A percentile compares a stretch with the other conserved stretches of the same genome.
Evolutionary conservation across 2,329 filamentous ascomycete genomes (phyloP).

Genomic region (Cadophora malorum): DNA sequence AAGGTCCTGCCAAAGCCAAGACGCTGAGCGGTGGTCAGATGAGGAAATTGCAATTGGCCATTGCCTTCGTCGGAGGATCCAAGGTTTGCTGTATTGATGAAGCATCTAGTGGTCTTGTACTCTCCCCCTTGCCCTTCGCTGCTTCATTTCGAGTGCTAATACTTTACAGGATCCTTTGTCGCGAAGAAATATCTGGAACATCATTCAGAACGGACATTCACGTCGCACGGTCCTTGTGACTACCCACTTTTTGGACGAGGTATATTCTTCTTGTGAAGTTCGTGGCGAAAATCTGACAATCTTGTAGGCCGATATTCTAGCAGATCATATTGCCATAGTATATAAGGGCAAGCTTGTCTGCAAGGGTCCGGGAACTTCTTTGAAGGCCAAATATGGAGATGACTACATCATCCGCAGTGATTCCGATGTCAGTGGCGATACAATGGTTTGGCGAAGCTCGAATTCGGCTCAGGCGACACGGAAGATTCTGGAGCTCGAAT

Average conservation of each 20-base stretch:
- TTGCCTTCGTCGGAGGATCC: conserved; percentile 72
- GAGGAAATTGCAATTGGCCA: conserved; percentile 69
- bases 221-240: conserved; percentile 67
- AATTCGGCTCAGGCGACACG: conserved; percentile 60
- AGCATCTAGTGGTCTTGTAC: conserved; percentile 63
- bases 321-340: conserved; percentile 69
- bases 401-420: conserved; percentile 54
- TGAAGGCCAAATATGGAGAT: conserved; percentile 66
- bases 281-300: conserved; percentile 12
- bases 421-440: conserved; percentile 26
- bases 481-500: conserved; percentile 61
- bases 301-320: conserved; percentile 61
- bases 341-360: conserved; percentile 69
- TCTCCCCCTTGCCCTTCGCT: neutral
- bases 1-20: conserved; percentile 59
- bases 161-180: conserved; percentile 61
- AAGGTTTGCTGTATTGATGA: conserved; percentile 71
- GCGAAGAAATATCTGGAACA: conserved; percentile 72
- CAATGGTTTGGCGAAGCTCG: conserved; percentile 38
- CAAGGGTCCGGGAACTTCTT: conserved; percentile 65
- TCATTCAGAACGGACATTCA: conserved; percentile 66
- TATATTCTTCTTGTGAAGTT: conserved; percentile 1
- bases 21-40: conserved; percentile 72
- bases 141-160: conserved; percentile 17
- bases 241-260: conserved; percentile 71